A percentile compares a stretch with the other conserved stretches of the same genome.
Conservation (phyloP, 768 basidiomycete genomes). For the Phlegmacium glaucopus region DNA sequence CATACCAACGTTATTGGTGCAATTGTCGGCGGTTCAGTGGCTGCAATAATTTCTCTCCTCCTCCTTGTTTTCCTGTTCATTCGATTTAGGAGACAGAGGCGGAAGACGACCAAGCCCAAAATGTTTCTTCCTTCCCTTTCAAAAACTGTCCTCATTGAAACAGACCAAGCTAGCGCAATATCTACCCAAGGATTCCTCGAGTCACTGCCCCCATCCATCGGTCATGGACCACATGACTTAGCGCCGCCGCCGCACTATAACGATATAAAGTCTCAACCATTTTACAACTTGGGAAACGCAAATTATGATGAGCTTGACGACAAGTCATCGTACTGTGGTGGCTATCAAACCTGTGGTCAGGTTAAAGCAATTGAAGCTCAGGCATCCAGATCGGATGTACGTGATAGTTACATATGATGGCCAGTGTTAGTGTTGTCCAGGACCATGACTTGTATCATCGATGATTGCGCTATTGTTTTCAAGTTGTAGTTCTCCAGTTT, state of each 20-base stretch:
- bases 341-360: conserved; percentile 19
- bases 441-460: neutral
- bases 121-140: neutral
- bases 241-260: neutral
- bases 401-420: conserved; percentile 17
- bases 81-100: neutral
- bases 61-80: conserved; percentile 10
- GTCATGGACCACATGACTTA: neutral
- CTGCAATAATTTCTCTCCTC: conserved; percentile 5
- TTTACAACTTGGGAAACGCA: neutral
- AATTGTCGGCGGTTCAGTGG: conserved; percentile 9
- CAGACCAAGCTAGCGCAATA: neutral
- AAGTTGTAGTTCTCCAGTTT: too few species aligned
- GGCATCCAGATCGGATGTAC: conserved; percentile 4
- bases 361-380: conserved; percentile 15
- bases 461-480: neutral
- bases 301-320: neutral
- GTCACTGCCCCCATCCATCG: neutral
- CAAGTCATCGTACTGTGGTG: conserved; percentile 13
- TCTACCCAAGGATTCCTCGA: neutral
- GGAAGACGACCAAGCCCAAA: neutral
- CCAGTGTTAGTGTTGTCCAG: neutral
- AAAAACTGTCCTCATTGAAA: neutral
- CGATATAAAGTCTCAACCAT: neutral
- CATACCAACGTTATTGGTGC: neutral